These are phyloP conservation scores for Penicillium crystallinum DNA, from an alignment of 495 filamentous ascomycete species.

Conservation along the genomic window DNA sequence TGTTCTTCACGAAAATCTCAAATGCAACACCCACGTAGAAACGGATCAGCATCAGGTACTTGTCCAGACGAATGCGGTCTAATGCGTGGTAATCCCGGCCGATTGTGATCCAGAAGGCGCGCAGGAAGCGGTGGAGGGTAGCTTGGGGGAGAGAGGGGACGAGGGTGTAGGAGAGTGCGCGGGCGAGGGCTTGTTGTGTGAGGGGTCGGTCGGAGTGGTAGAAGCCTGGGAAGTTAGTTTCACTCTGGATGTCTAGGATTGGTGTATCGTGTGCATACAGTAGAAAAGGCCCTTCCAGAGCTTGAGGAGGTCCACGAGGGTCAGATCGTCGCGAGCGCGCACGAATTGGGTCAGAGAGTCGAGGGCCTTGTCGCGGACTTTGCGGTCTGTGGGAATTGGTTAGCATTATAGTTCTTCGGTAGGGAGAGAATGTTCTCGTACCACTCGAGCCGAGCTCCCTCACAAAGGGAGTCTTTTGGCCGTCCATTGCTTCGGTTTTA, in stretches of 20 bases:
- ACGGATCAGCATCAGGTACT: slow-evolving; percentile 83
- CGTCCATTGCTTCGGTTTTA: slow-evolving; percentile 36
- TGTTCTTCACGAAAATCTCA: slow-evolving; percentile 36
- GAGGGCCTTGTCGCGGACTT: slow-evolving; percentile 75
- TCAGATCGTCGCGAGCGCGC: slow-evolving; percentile 57
- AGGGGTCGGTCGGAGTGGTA: slow-evolving; percentile 90
- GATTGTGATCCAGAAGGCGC: slow-evolving; percentile 89
- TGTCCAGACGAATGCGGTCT: slow-evolving; percentile 84
- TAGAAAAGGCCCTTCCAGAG: slow-evolving; percentile 97
- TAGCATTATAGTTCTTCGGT: neutral
- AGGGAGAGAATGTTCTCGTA: slow-evolving; percentile 29
- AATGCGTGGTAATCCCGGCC: slow-evolving; percentile 74
- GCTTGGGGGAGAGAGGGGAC: slow-evolving; percentile 57
- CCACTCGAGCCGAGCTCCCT: slow-evolving; percentile 74
- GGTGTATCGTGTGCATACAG: slow-evolving; percentile 45
- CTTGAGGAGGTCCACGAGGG: slow-evolving; percentile 75
- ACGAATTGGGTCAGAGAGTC: slow-evolving; percentile 76
- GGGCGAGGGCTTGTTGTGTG: slow-evolving; percentile 78
- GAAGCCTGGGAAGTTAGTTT: slow-evolving; percentile 46
- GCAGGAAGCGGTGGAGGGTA: slow-evolving; percentile 50
- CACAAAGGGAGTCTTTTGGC: slow-evolving; percentile 62
- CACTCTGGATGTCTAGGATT: neutral
- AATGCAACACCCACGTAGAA: slow-evolving; percentile 68
- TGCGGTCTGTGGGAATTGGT: slow-evolving; percentile 55
- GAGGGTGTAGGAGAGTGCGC: slow-evolving; percentile 73